Conservation (phyloP, 2,329 filamentous ascomycete species). For the Ophiocordyceps sinensis region DNA sequence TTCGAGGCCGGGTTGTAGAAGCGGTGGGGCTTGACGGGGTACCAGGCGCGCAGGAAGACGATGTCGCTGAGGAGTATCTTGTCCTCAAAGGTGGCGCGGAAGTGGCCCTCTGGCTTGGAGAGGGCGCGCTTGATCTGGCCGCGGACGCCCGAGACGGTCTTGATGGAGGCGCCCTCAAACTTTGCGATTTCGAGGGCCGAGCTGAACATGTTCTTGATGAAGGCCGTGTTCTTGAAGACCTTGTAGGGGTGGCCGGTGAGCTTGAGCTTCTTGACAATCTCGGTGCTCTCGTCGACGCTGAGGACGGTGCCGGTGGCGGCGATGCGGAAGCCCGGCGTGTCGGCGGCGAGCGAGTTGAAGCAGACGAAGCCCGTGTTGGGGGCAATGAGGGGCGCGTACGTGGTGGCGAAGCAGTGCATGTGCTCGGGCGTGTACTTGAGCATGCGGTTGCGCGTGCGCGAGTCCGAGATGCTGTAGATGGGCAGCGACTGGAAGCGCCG, state of each 20-base stretch:
- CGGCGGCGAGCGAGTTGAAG: conserved; percentile 75
- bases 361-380: conserved; percentile 94
- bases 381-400: conserved; percentile 88
- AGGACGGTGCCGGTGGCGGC: conserved; percentile 88
- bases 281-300: conserved; percentile 85
- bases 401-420: conserved; percentile 95
- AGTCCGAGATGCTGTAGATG: conserved; percentile 91
- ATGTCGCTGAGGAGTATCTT: conserved; percentile 96
- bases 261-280: conserved; percentile 99
- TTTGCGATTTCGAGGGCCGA: conserved; percentile 89
- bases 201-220: conserved; percentile 98
- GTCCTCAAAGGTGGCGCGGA: conserved; percentile 95
- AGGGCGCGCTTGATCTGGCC: conserved; percentile 96
- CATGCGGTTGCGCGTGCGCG: conserved; percentile 87
- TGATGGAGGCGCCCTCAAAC: conserved; percentile 91
- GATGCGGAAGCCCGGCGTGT: conserved; percentile 81
- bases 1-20: conserved; percentile 98
- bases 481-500: conserved; percentile 84
- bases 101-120: conserved; percentile 85
- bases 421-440: conserved; percentile 98
- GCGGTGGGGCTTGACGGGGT: conserved; percentile 82
- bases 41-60: conserved; percentile 93
- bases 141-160: conserved; percentile 87
- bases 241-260: conserved; percentile 88
- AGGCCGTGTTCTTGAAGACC: conserved; percentile 98